phyloP scores from a whole-genome alignment of 371 early-diverging fungal species.

The Mucor saturninus region DNA sequence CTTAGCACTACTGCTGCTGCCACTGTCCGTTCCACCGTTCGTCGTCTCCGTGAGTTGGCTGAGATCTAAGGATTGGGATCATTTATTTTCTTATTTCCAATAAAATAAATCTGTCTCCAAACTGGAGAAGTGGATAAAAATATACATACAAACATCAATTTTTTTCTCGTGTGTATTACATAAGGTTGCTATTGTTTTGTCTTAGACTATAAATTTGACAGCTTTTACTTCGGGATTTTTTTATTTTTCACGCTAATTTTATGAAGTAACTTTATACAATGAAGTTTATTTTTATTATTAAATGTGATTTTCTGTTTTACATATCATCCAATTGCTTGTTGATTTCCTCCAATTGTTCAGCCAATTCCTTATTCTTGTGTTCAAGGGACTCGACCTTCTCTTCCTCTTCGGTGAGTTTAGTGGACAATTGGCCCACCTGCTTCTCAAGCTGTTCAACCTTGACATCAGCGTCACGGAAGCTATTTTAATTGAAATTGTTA shows the following conservation, averaged over 20 bases:
- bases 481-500: constrained; percentile 18
- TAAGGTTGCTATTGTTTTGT: background rate
- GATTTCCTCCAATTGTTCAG: constrained; percentile 73
- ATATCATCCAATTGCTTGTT: constrained; percentile 72
- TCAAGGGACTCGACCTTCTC: constrained; percentile 64
- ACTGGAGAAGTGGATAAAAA: constrained; percentile 14
- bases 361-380: constrained; percentile 61
- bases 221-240: constrained; percentile 3
- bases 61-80: constrained; percentile 76
- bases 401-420: constrained; percentile 62
- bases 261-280: too few species aligned
- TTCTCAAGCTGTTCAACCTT: constrained; percentile 83
- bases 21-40: constrained; percentile 91
- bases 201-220: background rate
- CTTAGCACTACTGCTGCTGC: constrained; percentile 88
- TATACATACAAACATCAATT: background rate
- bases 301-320: constrained; percentile 37
- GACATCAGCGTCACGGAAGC: constrained; percentile 79
- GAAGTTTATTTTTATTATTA: too few species aligned
- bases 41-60: constrained; percentile 96
- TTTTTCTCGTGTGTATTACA: constrained; percentile 5
- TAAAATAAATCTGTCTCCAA: constrained; percentile 1
- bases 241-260: background rate
- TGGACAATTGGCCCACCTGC: constrained; percentile 71
- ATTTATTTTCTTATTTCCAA: constrained; percentile 9